Base-by-base conservation (phyloP, 1,284 basidiomycete species). In the Cutaneotrichosporon sp. region DNA sequence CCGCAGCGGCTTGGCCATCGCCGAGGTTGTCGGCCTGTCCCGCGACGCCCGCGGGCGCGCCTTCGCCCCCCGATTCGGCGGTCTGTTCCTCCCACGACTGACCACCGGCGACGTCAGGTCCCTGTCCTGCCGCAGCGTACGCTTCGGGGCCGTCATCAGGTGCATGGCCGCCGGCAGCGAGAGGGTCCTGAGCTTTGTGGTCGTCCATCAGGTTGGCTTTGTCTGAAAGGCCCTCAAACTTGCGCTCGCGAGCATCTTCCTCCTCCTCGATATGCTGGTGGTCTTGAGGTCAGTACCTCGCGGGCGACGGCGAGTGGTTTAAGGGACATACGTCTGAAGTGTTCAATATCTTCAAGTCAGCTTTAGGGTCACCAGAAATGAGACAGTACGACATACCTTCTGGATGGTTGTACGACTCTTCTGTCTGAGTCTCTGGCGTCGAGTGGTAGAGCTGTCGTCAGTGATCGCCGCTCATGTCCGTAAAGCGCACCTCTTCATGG, bases 401-500 rank as follows among this genome's bases (percentile, higher is more conserved):
- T 3, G 89, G 84, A 73, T 99, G 94, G 55, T 72, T 87, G 77
- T 98, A 98, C 1, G 90, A 81, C 63, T 92, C 90, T 68, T 97
- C 93, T 0, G 89, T 91, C 75, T 98, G 94, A 0, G 93, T 96
- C 72, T 98, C 94, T 0, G 92, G 92, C 20, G 92, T 97, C 52
- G 75, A 87, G 77, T 99, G 94, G 79, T 82, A 96, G 74, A 90
- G 78, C 78, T 96, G 34, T 22, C n/a, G 47, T 34, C 34, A 49
- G 22, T 14, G 10, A 14, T 24, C 12, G 26, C n/a, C n/a, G n/a
- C n/a, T n/a, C n/a, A n/a, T n/a, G n/a, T n/a, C n/a, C n/a, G n/a
- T n/a, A n/a, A n/a, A n/a, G n/a, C 35, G 43, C 20, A 71, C 71
- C 59, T 91, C 90, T 83, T 97, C 92, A 74, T 94, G 92, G 67